Evolutionary conservation across 805 yeast genomes (phyloP), one percentile per base, ranked within the genome.

Genomic region (Starmerella gropengiesseri): DNA sequence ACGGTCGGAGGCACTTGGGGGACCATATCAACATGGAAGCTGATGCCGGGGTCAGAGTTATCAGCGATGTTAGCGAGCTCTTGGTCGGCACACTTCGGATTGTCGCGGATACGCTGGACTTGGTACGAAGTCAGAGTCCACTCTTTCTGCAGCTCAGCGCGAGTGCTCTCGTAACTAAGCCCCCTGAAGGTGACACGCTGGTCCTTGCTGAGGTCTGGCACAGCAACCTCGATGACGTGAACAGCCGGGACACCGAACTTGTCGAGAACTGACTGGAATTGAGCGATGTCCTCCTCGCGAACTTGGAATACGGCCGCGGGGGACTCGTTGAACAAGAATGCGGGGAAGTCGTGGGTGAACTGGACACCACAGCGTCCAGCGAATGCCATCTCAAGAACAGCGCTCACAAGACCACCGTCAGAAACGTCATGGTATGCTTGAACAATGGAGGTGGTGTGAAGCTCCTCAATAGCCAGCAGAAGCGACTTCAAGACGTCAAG

Each of bases 261-360:
- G n/a, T 56, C 60, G 38, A 89, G 71, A 9, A 81, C 60, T 12
- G 69, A 51, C 31, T 64, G 67, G 58, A 91, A 83, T 40, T 66
- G 61, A 3, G 66, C 71, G 37, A 69, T 68, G 26, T 49, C 45
- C 8, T 18, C 39, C 45, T 78, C 78, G 22, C 67, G 52, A 53
- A 89, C 71, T 64, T 91, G 98, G 86, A 91, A 86, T 21, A 89
- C 94, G 27, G 94, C 89, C 60, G 96, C 98, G 36, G 91, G 71
- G 60, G 91, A 97, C 67, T 91, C 98, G 59, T 79, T 81, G 70
- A 91, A 91, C 56, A 87, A 67, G 12, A 78, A 63, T 42, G 77
- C 67, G 11, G 67, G 63, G 47, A 70, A 73, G 18, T 57, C 51
- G 14, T 57, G 54, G 16, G 58, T 55, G 42, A 87, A 65, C 40